Evolutionary conservation across 345 rosid species (phyloP), one percentile per base, ranked within the genome.

Genomic region (Lepidium sativum): DNA sequence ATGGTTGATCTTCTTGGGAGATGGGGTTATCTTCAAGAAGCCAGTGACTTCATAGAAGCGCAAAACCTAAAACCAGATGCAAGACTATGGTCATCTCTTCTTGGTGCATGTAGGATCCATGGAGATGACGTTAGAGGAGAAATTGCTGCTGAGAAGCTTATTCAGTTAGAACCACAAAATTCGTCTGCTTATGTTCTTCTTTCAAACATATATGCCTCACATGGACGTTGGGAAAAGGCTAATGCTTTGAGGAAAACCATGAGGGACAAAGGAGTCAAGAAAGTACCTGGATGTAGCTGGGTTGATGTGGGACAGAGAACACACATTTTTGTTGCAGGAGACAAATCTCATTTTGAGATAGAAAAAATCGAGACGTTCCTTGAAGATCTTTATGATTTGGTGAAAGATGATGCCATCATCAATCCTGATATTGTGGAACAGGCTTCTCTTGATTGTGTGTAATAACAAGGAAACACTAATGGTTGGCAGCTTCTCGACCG

Each of bases 1-100:
- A 80, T 89, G 83, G 86, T 89, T 68, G 98, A 92, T 87, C 95
- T 92, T 83, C 83, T 89, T 43, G 97, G 97, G 15, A 82, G 94
- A 57, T 89, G 96, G 86, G 97, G 97, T 7, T 80, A 78, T 74
- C 88, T 92, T 50, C 59, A 81, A 80, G 96, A 92, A 82, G 97
- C 94, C 15, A 84, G 72, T 61, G 82, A 82, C 55, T 89, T 89
- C 79, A 81, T 89, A 33, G 60, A 82, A 70, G 71, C 68, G 29
- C 79, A 83, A 29, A 75, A 76, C 47, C 79, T 83, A 54, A 80
- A 81, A 73, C 84, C 86, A 12, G 87, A 87, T 81, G 79, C 86
- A 37, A 92, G 77, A 84, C 75, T 89, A 38, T 89, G 97, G 98
- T 81, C 91, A 40, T 73, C 98, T 23, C 72, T 92, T 72, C 96